phyloP scores from a whole-genome alignment of 345 rosid species.

The Gossypium rotundifolium region DNA sequence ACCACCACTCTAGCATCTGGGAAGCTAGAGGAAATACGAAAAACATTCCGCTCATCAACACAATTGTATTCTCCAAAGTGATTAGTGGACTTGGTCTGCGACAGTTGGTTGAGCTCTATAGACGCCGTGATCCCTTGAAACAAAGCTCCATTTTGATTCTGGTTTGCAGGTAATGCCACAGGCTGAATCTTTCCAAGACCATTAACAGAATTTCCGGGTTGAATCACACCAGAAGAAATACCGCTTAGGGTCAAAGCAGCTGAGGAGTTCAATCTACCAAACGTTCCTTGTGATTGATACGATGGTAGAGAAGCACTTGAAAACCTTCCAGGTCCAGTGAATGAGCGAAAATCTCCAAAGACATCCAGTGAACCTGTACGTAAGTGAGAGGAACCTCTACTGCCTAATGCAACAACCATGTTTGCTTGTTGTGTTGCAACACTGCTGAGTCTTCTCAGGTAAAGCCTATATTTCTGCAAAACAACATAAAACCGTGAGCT shows the following conservation, averaged over 20 bases:
- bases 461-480: constrained; percentile 79
- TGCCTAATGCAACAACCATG: constrained; percentile 47
- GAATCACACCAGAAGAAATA: constrained; percentile 49
- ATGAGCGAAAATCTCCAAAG: constrained; percentile 43
- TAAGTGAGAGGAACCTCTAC: constrained; percentile 49
- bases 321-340: constrained; percentile 46
- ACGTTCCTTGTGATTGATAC: constrained; percentile 38
- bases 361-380: constrained; percentile 49
- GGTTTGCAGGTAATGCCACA: constrained; percentile 31
- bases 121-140: constrained; percentile 40
- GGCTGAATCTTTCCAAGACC: constrained; percentile 45
- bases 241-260: constrained; percentile 43
- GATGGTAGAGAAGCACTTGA: constrained; percentile 43
- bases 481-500: constrained; percentile 4
- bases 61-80: constrained; percentile 39
- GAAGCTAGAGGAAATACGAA: constrained; percentile 27
- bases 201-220: constrained; percentile 32
- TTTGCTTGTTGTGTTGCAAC: constrained; percentile 45
- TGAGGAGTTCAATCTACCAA: constrained; percentile 55
- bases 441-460: constrained; percentile 56
- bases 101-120: constrained; percentile 40
- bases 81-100: constrained; percentile 32
- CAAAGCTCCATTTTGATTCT: constrained; percentile 31
- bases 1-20: constrained; percentile 26
- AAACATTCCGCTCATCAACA: constrained; percentile 25